Percentiles rank a stretch among this genome's conserved stretches.
phyloP scores from a whole-genome alignment of 495 filamentous ascomycete genomes.

The Clavariopsis aquatica region DNA sequence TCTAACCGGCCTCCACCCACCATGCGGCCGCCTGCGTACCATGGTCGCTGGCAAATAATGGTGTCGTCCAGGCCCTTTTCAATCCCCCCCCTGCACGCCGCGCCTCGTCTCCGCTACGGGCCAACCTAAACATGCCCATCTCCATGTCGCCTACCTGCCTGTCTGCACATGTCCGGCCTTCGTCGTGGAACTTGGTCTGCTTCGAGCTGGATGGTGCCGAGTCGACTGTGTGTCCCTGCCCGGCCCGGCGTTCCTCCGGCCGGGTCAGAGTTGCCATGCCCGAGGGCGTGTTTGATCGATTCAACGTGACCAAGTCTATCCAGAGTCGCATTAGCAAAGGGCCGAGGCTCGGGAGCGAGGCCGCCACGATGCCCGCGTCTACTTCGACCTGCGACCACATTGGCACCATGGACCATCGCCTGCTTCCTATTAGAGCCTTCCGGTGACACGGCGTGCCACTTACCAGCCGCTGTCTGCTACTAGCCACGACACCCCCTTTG shows the following conservation, averaged over 20 bases:
- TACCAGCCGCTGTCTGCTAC: slow-evolving; percentile 16
- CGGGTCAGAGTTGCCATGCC: background rate
- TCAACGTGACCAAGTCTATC: background rate
- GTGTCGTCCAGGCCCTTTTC: too few species aligned
- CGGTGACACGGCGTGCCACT: background rate
- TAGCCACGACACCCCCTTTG: slow-evolving; percentile 12
- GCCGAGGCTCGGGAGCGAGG: slow-evolving; percentile 15
- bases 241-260: background rate
- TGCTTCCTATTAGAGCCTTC: background rate
- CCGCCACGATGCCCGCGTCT: slow-evolving; percentile 16
- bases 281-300: background rate
- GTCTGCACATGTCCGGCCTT: background rate
- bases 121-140: background rate
- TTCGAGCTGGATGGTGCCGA: background rate
- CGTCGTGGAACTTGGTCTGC: background rate
- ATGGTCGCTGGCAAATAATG: background rate
- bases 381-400: slow-evolving; percentile 22
- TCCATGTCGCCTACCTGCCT: background rate
- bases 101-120: background rate
- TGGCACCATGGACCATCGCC: slow-evolving; percentile 20
- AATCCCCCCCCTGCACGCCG: background rate
- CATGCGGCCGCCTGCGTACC: too few species aligned
- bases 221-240: background rate
- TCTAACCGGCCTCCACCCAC: background rate
- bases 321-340: slow-evolving; percentile 15